Conservation (phyloP, 2,329 filamentous ascomycete species). For the Monascus ruber region DNA sequence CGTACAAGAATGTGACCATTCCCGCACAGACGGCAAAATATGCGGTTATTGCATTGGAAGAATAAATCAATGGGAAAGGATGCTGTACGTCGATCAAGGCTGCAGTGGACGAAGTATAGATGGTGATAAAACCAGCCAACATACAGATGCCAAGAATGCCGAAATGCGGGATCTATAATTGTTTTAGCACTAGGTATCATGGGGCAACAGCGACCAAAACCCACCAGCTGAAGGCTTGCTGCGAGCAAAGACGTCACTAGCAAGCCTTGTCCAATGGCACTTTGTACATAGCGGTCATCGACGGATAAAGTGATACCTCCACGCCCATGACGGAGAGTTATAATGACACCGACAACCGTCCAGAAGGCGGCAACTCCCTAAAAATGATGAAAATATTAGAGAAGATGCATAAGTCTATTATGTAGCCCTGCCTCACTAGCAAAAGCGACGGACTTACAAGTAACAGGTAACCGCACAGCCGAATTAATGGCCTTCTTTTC, state of each 20-base stretch:
- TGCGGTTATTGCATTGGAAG: slow-evolving; percentile 16
- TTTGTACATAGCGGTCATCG: slow-evolving; percentile 25
- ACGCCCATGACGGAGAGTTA: slow-evolving; percentile 26
- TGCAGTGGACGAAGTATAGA: slow-evolving; percentile 22
- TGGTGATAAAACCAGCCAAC: slow-evolving; percentile 23
- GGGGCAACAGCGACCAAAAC: slow-evolving; percentile 6
- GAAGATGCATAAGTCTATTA: no score
- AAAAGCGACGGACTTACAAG: slow-evolving; percentile 13
- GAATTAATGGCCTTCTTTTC: slow-evolving; percentile 13
- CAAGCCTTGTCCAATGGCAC: slow-evolving; percentile 24
- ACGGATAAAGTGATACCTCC: slow-evolving; percentile 28
- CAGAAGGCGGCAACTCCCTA: slow-evolving; percentile 28
- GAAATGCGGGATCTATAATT: slow-evolving; percentile 28
- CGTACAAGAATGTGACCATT: slow-evolving; percentile 16
- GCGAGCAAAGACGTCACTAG: slow-evolving; percentile 23
- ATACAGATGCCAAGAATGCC: slow-evolving; percentile 29
- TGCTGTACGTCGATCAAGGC: slow-evolving; percentile 20
- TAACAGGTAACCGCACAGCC: slow-evolving; percentile 18
- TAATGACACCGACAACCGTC: slow-evolving; percentile 20
- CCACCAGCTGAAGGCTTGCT: slow-evolving; percentile 30
- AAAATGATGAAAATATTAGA: no score
- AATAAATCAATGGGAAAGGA: slow-evolving; percentile 20
- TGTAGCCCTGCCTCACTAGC: neutral
- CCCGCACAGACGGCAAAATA: slow-evolving; percentile 21
- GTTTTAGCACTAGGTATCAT: slow-evolving; percentile 1